Conservation (phyloP, 2,329 filamentous ascomycete genomes). For the Ascochyta fabae region DNA sequence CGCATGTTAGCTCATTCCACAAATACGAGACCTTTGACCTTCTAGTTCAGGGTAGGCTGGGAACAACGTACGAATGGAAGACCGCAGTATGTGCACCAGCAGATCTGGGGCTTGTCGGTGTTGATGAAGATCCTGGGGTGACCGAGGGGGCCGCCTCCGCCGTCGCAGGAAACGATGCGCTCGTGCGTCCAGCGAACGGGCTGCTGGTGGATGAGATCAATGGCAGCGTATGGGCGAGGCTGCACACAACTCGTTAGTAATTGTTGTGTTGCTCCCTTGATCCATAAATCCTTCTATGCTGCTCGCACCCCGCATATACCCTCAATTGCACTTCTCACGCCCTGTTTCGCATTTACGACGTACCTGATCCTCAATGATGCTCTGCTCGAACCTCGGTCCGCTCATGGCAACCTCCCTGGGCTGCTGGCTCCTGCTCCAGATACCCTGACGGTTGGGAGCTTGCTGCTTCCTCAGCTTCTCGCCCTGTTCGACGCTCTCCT, state of each 20-base stretch:
- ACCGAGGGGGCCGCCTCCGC: slow-evolving; percentile 86
- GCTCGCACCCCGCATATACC: background rate
- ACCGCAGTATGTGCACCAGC: slow-evolving; percentile 89
- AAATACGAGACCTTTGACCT: background rate
- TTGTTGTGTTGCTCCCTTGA: background rate
- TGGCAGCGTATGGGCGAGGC: slow-evolving; percentile 89
- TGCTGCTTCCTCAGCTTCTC: slow-evolving; percentile 70
- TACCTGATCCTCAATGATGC: slow-evolving; percentile 91
- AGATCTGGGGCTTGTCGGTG: slow-evolving; percentile 94
- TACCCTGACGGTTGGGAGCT: slow-evolving; percentile 80
- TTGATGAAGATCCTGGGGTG: slow-evolving; percentile 98
- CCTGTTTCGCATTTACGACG: slow-evolving; percentile 35
- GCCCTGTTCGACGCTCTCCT: slow-evolving; percentile 60
- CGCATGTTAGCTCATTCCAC: slow-evolving; percentile 18
- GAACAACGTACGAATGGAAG: slow-evolving; percentile 80
- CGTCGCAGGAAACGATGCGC: slow-evolving; percentile 83
- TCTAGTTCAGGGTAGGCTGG: background rate
- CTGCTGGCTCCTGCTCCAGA: slow-evolving; percentile 88
- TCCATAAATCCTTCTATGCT: background rate
- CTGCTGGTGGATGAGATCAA: slow-evolving; percentile 94
- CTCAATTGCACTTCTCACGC: background rate
- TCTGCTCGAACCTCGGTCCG: slow-evolving; percentile 96
- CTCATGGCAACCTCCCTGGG: slow-evolving; percentile 84
- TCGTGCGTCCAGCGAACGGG: slow-evolving; percentile 91
- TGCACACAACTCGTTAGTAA: slow-evolving; percentile 48